Percentiles rank a stretch among this genome's conserved stretches.
These are phyloP conservation scores for Amyloporia xantha DNA, from an alignment of 768 basidiomycete genomes.

Conservation along the genomic window DNA sequence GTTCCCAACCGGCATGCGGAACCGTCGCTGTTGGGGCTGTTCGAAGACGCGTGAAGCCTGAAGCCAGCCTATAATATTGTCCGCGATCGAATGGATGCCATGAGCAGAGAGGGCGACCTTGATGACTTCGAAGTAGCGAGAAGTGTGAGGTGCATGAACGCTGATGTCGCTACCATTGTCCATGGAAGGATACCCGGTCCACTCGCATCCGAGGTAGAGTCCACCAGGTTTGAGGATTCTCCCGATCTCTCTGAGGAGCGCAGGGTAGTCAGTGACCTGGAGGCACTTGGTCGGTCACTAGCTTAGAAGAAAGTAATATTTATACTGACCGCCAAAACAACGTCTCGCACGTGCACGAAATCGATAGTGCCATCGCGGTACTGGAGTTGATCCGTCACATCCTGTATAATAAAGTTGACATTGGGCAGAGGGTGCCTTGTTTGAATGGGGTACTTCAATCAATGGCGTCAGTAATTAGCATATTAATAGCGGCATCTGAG, in stretches of 20 bases:
- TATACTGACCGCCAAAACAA: constrained; percentile 51
- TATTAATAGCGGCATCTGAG: constrained; percentile 6
- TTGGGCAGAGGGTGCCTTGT: constrained; percentile 55
- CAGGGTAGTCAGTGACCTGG: constrained; percentile 51
- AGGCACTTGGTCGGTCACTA: too few relatives aligned
- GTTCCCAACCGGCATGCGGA: constrained; percentile 49
- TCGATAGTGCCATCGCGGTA: constrained; percentile 55
- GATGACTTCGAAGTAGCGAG: constrained; percentile 36
- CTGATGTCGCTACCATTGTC: constrained; percentile 18
- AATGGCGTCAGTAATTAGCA: background rate
- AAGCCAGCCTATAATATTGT: constrained; percentile 34
- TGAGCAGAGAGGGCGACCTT: constrained; percentile 23
- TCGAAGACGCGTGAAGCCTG: constrained; percentile 33
- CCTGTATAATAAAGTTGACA: constrained; percentile 59
- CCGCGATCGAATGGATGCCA: constrained; percentile 34
- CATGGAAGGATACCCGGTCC: constrained; percentile 39
- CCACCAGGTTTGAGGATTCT: constrained; percentile 69
- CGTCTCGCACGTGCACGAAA: constrained; percentile 56
- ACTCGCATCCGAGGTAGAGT: constrained; percentile 61
- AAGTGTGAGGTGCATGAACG: constrained; percentile 16
- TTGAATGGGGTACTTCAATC: constrained; percentile 58
- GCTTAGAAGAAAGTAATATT: background rate
- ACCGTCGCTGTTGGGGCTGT: constrained; percentile 27
- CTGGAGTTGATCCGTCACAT: constrained; percentile 46
- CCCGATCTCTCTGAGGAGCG: constrained; percentile 48